A percentile compares a stretch with the other conserved stretches of the same genome.
Evolutionary conservation across 1,284 basidiomycete genomes (phyloP).

Genomic region (Fomitopsis betulina): DNA sequence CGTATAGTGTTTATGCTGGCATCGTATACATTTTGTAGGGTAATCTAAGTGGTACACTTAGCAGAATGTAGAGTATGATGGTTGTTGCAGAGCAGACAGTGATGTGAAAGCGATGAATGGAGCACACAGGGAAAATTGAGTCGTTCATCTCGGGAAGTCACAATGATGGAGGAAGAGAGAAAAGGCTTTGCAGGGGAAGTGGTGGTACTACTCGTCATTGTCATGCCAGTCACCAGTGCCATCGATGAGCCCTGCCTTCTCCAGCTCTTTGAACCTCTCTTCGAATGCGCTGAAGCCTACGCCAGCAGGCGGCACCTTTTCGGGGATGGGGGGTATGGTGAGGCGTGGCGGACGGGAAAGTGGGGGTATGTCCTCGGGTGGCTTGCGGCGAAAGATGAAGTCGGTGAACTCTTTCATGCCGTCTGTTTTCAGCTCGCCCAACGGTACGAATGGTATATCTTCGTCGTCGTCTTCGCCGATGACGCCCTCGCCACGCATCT

Average conservation of each 20-base stretch:
- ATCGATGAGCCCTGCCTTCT: conserved; percentile 17
- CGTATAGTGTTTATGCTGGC: not conserved
- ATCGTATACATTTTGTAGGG: not conserved
- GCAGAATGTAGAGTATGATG: not conserved
- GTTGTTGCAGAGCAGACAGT: not conserved
- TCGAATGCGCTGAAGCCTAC: conserved; percentile 19
- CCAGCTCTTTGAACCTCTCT: conserved; percentile 14
- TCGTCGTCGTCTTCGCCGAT: conserved; percentile 4
- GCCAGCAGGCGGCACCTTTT: conserved; percentile 12
- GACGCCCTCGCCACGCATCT: conserved; percentile 8
- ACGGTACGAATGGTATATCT: conserved; percentile 12
- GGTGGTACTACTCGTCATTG: conserved; percentile 1
- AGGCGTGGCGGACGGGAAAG: conserved; percentile 18
- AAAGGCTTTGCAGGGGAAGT: not conserved
- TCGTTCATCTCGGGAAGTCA: not conserved
- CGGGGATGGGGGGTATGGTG: conserved; percentile 7
- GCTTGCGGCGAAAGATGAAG: conserved; percentile 8
- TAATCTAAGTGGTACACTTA: not conserved
- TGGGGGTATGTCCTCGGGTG: conserved; percentile 12
- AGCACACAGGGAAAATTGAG: not conserved
- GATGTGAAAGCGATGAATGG: not conserved
- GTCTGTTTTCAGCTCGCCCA: not conserved
- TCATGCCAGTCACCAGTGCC: conserved; percentile 19
- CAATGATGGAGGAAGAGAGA: not conserved
- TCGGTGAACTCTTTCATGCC: conserved; percentile 2